Percentiles rank a stretch among this genome's conserved stretches.
Conservation (phyloP, 2,329 filamentous ascomycete genomes). For the Alternaria longipes region DNA sequence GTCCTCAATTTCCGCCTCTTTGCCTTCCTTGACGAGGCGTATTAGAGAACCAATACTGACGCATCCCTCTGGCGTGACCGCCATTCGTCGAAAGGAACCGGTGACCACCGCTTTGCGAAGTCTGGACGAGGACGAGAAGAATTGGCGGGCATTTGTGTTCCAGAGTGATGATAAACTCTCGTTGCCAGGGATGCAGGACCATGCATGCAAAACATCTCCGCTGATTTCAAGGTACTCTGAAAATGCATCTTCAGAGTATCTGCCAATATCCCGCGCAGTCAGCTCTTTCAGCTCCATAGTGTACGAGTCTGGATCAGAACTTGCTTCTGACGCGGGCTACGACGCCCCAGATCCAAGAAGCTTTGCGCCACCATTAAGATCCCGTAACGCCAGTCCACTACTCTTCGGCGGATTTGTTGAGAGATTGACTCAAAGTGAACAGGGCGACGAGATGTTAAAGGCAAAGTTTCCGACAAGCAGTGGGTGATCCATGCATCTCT, state of each 20-base stretch:
- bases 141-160: constrained; percentile 49
- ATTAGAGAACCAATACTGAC: constrained; percentile 6
- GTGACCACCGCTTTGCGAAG: constrained; percentile 3
- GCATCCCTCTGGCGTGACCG: background rate
- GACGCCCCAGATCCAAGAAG: constrained; percentile 30
- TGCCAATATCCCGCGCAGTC: constrained; percentile 31
- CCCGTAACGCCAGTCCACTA: constrained; percentile 29
- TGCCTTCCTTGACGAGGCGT: constrained; percentile 32
- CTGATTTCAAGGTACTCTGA: constrained; percentile 10
- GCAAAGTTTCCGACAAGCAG: constrained; percentile 26
- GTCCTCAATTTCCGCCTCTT: constrained; percentile 34
- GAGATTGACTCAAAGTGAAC: constrained; percentile 13
- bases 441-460: constrained; percentile 18
- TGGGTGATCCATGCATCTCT: constrained; percentile 37
- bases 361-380: constrained; percentile 28
- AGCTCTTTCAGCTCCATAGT: constrained; percentile 32
- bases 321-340: constrained; percentile 34
- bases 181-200: constrained; percentile 13
- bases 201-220: constrained; percentile 3
- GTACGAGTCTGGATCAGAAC: constrained; percentile 24
- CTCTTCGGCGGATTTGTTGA: constrained; percentile 19
- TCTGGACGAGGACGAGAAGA: constrained; percentile 31
- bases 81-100: background rate
- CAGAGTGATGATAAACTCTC: constrained; percentile 26
- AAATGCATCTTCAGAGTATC: constrained; percentile 22